Evolutionary conservation across 306 rosid species (phyloP), one percentile per base, ranked within the genome.

Genomic region (Sicyos baderoa): DNA sequence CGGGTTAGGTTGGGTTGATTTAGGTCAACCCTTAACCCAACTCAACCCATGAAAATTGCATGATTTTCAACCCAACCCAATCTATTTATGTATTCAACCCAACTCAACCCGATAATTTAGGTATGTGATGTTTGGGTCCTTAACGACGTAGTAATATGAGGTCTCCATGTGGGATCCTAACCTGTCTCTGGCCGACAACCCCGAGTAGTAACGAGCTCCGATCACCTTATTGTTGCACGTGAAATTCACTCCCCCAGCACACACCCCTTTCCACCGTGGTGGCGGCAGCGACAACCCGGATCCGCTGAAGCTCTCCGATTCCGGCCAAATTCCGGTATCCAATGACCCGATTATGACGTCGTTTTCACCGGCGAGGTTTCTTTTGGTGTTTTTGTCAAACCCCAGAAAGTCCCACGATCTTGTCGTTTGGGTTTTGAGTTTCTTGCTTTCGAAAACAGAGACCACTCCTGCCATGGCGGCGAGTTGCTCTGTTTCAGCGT

Each of bases 371-470:
- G 32, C 13, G 37, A 15, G 11, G 5, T 53, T 47, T 59, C 75
- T 49, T 49, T 17, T 42, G 12, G 12, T 7, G 7, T 25, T 75
- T 22, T 71, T 7, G 2, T 1, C 17, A n/a, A 77, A 50, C 0
- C 82, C 77, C 56, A 81, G 37, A 12, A 66, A 81, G 53, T 81
- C 79, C 84, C 82, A 81, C n/a, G 82, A 77, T 77, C 77, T 71
- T 56, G 81, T 81, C 7, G 77, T 81, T 6, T 81, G 77, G 7
- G 74, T 72, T 5, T 71, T 54, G 17, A 54, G 35, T 4, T 11
- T 23, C 55, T 14, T 45, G 27, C 70, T 76, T 13, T 77, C 72
- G 13, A 77, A 81, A 27, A 81, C 60, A 4, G 85, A 77, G 23
- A 77, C 75, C 22, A 77, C 77, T 32, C 73, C 79, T 12, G 74